Evolutionary conservation across 2,329 filamentous ascomycete genomes (phyloP).

Genomic region (Colletotrichum spinosum): DNA sequence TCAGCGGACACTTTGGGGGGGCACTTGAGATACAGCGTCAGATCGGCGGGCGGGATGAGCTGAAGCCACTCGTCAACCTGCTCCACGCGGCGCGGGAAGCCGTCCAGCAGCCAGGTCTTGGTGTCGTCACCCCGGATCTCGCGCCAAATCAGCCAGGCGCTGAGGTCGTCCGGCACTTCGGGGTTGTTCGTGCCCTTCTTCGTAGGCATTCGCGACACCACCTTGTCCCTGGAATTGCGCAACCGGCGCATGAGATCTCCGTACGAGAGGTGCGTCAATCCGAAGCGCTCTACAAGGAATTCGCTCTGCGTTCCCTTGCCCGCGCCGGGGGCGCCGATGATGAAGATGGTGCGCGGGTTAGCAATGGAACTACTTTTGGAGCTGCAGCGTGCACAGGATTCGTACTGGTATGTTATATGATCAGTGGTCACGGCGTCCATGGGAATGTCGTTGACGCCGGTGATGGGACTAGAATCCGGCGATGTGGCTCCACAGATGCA

Average conservation of each 20-base stretch:
- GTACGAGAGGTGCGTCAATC: constrained; percentile 8
- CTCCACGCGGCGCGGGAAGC: constrained; percentile 1
- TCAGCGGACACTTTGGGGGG: not conserved
- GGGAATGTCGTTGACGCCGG: too few species aligned
- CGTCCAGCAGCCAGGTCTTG: constrained; percentile 1
- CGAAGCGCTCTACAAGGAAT: not conserved
- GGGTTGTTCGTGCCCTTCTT: not conserved
- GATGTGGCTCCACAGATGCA: too few species aligned
- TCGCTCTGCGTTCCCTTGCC: not conserved
- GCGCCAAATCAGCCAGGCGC: not conserved
- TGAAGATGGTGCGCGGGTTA: constrained; percentile 1
- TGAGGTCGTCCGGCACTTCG: not conserved
- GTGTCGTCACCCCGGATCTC: not conserved
- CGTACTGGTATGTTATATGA: too few species aligned
- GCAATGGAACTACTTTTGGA: too few species aligned
- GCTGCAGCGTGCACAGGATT: too few species aligned
- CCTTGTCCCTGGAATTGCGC: not conserved
- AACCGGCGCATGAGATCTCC: constrained; percentile 5
- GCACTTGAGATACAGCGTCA: constrained; percentile 8
- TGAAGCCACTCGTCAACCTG: constrained; percentile 6
- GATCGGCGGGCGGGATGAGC: not conserved
- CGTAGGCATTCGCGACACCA: not conserved
- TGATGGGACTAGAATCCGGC: too few species aligned
- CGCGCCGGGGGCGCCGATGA: constrained; percentile 4
- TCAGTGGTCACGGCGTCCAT: too few species aligned